These are phyloP conservation scores for Aspergillus pseudoterreus DNA, from an alignment of 2,329 filamentous ascomycete species.

Conservation along the genomic window DNA sequence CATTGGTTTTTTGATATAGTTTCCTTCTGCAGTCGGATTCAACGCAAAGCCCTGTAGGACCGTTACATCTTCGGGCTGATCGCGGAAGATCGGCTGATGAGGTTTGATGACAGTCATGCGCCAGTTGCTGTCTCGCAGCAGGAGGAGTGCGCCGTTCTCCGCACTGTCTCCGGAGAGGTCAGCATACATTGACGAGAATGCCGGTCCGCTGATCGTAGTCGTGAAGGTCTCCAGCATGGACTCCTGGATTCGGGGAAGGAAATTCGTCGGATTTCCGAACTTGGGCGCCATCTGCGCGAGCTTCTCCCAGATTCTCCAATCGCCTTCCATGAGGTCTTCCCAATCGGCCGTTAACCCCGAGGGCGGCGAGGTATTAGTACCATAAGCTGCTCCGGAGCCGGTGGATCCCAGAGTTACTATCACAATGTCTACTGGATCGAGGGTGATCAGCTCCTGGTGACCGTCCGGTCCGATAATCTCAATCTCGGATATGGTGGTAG, in stretches of 20 bases:
- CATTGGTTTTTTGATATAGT: conserved; percentile 39
- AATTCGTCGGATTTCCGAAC: conserved; percentile 34
- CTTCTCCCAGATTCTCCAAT: conserved; percentile 38
- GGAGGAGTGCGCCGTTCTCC: conserved; percentile 29
- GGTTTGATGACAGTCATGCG: conserved; percentile 38
- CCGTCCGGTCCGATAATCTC: conserved; percentile 13
- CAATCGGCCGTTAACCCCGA: conserved; percentile 10
- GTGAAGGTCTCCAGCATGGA: conserved; percentile 39
- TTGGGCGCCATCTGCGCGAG: conserved; percentile 30
- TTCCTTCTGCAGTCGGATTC: conserved; percentile 29
- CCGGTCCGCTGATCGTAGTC: conserved; percentile 30
- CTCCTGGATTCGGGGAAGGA: conserved; percentile 28
- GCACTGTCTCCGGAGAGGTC: conserved; percentile 32
- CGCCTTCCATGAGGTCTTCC: conserved; percentile 22
- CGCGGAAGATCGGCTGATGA: conserved; percentile 40
- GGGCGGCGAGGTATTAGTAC: conserved; percentile 25
- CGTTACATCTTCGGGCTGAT: conserved; percentile 29
- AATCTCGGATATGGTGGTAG: conserved; percentile 25
- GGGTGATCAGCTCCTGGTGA: conserved; percentile 11
- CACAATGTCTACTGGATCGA: conserved; percentile 33
- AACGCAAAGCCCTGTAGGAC: conserved; percentile 41
- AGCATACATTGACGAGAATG: conserved; percentile 21
- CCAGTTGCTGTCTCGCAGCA: conserved; percentile 37
- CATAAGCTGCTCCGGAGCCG: conserved; percentile 29
- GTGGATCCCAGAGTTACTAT: conserved; percentile 40